Base-by-base conservation (phyloP, 768 basidiomycete genomes). In the Trametes sanguinea region DNA sequence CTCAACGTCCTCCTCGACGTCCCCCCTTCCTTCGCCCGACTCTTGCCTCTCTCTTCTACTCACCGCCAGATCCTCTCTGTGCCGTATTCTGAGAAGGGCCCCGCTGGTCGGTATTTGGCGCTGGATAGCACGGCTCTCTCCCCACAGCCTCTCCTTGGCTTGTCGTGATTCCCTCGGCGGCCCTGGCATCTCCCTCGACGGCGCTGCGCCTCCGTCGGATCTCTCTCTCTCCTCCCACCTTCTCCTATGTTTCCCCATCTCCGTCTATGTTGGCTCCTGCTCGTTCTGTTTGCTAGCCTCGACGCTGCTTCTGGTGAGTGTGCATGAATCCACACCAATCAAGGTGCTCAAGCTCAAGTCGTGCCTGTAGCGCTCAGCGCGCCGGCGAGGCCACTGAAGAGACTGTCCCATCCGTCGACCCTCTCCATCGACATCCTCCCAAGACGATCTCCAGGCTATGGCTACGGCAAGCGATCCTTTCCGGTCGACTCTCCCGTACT, bases 401-500 rank as follows among this genome's bases (percentile, higher is more conserved):
- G 74, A 13, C 60, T 78, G 42, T 67, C 69, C 2, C 74, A 79
- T 57, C 78, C 78, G n/a, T 68, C 73, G 8, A 72, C 74, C 4
- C 72, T 74, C 10, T 67, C 75, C 6, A 71, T 81, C n/a, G 75
- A 79, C 60, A 78, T 80, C 57, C 72, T 78, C n/a, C 78, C 80
- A 6, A 74, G 78, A 39, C 68, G 62, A 33, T 46, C 63, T 6
- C 43, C 61, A 2, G 13, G 60, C n/a, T 54, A 55, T 17, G 42
- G 30, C 30, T 65, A 63, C 51, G 67, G 65, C 22, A 69, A 68
- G 58, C 71, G 73, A 33, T 61, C 70, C 14, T 65, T 73, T 52
- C 71, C 74, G 10, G 66, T 67, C 57, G 70, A 72, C 51, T 78
- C 83, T 7, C 78, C 80, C 53, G 76, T 77, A 33, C 82, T 92